A percentile compares a stretch with the other conserved stretches of the same genome.
These are phyloP conservation scores for Globisporangium uncinulatum DNA, from an alignment of 352 stramenopile genomes.

Conservation along the genomic window DNA sequence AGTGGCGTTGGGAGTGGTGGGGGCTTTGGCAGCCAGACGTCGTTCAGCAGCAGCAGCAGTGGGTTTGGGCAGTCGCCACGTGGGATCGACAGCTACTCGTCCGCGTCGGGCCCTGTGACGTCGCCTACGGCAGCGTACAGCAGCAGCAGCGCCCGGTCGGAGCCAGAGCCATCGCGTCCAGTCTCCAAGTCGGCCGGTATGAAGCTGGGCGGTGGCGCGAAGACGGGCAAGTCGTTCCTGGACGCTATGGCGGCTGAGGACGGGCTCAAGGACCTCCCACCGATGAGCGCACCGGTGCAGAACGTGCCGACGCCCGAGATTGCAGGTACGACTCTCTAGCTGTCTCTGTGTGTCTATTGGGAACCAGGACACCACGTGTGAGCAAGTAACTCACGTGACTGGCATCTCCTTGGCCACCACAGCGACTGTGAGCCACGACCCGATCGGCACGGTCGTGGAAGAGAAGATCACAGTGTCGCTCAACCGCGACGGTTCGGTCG, in stretches of 20 bases:
- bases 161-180: constrained; percentile 31
- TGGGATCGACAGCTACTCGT: constrained; percentile 23
- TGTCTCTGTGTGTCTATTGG: not conserved
- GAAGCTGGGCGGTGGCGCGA: constrained; percentile 42
- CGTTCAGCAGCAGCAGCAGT: constrained; percentile 63
- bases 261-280: constrained; percentile 80
- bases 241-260: constrained; percentile 85
- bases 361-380: no score
- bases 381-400: no score
- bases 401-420: not conserved
- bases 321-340: constrained; percentile 12
- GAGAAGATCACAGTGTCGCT: constrained; percentile 85
- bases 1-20: constrained; percentile 19
- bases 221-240: constrained; percentile 77
- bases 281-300: constrained; percentile 69
- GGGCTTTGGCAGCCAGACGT: constrained; percentile 44
- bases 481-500: constrained; percentile 72
- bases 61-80: constrained; percentile 66
- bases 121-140: constrained; percentile 63
- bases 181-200: constrained; percentile 54
- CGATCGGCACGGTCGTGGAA: constrained; percentile 76
- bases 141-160: constrained; percentile 18
- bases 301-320: constrained; percentile 52
- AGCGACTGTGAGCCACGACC: constrained; percentile 70
- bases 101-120: constrained; percentile 21